Base-by-base conservation (phyloP, 2,329 filamentous ascomycete species). In the Fusarium chaquense region DNA sequence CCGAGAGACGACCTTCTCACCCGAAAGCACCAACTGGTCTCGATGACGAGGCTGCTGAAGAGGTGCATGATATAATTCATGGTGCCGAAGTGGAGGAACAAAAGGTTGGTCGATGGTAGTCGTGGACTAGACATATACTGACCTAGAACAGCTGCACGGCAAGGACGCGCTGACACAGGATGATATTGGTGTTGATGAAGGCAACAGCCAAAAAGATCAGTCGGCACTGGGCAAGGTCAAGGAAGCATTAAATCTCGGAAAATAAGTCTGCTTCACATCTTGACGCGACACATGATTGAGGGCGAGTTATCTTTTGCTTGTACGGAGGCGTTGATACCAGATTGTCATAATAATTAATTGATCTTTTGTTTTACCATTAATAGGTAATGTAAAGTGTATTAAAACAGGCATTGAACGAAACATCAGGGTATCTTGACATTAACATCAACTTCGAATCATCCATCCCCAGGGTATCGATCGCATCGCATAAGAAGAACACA, bases 21-120 rank as follows among this genome's bases (percentile, higher is more conserved):
- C 64, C 64, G 15, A 70, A 71, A 52, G 50, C 47, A 11, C 51
- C 75, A 1, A 69, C 63, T 16, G 76, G 75, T 22, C 71, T 77
- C 45, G 61, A 72, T 1, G 77, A 79, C 40, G 76, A 78, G 67
- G 74, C 71, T 26, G 78, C 78, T 18, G 53, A 75, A 9, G 78
- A 78, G 55, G 60, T 62, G 9, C 78, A 80, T 46, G 78, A 80
- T 20, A 71, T 80, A 45, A 80, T 80, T 20, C 77, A 79, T 50
- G 56, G 72, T 5, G 78, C 78, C 32, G 78, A 80, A 51, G n/a
- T 73, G 1, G 77, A 79, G 46, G 77, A 79, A 53, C 77, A 79
- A 51, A 73, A 70, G 55, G 76, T 76, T 1, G 35, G 15, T 16
- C 7, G 4, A 3, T 10, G 3, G 6, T 0, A 5, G 3, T 10